Evolutionary conservation across 192 early-diverging fungal genomes (phyloP).

Genomic region (Anaeromyces robustus): DNA sequence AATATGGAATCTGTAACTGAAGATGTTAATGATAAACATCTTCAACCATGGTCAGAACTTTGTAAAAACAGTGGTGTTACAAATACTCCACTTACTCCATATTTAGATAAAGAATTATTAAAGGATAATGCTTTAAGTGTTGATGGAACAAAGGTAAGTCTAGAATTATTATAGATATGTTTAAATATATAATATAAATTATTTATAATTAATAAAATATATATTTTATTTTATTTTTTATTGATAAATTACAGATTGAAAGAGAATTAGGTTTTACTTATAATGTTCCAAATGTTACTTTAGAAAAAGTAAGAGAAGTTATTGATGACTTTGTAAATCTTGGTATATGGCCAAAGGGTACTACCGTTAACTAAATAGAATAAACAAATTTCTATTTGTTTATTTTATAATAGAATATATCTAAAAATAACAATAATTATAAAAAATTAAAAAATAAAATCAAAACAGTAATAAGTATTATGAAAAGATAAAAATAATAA

Average conservation of each 20-base stretch:
- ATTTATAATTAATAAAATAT: no score
- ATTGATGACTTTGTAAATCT: slow-evolving; percentile 65
- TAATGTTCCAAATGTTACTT: slow-evolving; percentile 42
- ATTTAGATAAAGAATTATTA: slow-evolving; percentile 80
- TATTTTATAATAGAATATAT: no score
- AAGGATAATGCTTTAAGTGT: slow-evolving; percentile 69
- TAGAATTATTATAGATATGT: no score
- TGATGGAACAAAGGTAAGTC: slow-evolving; percentile 56
- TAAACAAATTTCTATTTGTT: no score
- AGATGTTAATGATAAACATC: slow-evolving; percentile 83
- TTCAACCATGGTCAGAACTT: slow-evolving; percentile 83
- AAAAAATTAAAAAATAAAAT: no score
- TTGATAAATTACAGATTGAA: slow-evolving; percentile 42
- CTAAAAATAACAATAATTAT: no score
- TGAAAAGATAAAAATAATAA: no score
- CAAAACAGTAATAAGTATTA: no score
- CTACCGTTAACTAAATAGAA: background rate
- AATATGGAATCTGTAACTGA: slow-evolving; percentile 73
- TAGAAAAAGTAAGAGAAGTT: slow-evolving; percentile 47
- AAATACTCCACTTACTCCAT: slow-evolving; percentile 81
- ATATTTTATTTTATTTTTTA: no score
- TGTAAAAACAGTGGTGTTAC: slow-evolving; percentile 49
- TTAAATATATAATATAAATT: no score
- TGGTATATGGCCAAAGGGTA: slow-evolving; percentile 60
- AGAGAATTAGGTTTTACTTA: slow-evolving; percentile 53